phyloP scores from a whole-genome alignment of 1,284 basidiomycete genomes.

The Ustanciosporium gigantosporum region DNA sequence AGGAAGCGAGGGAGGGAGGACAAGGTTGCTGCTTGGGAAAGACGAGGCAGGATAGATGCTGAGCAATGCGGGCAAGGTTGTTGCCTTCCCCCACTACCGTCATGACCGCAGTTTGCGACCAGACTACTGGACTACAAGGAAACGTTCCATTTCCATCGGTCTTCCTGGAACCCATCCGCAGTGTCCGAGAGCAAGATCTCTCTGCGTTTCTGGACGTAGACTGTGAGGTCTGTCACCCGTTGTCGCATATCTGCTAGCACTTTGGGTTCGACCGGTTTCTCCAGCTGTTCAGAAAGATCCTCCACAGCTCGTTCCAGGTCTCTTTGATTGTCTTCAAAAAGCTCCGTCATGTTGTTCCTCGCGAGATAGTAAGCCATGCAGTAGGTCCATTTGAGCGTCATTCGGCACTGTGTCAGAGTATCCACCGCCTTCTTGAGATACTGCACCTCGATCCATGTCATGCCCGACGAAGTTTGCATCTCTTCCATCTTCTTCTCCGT shows the following conservation, averaged over 20 bases:
- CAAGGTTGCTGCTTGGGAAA: no score
- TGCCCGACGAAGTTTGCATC: constrained; percentile 86
- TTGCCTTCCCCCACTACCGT: no score
- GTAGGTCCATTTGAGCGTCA: constrained; percentile 98
- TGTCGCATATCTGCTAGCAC: constrained; percentile 80
- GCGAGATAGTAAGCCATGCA: constrained; percentile 96
- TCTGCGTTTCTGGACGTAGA: constrained; percentile 95
- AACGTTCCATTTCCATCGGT: constrained; percentile 65
- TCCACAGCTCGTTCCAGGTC: constrained; percentile 94
- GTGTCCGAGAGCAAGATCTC: constrained; percentile 94
- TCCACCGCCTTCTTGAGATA: constrained; percentile 98
- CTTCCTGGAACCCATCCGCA: constrained; percentile 84
- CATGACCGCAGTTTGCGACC: no score
- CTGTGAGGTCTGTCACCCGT: constrained; percentile 76
- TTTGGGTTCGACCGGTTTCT: constrained; percentile 84
- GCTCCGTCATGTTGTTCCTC: constrained; percentile 86
- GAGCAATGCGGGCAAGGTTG: no score
- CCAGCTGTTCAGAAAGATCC: constrained; percentile 86
- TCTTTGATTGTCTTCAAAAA: constrained; percentile 97
- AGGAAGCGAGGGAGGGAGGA: no score
- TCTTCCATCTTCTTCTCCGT: constrained; percentile 99
- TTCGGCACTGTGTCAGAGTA: constrained; percentile 78
- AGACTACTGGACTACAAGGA: constrained; percentile 29
- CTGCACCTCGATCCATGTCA: constrained; percentile 98
- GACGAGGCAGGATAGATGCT: no score